A percentile compares a stretch with the other conserved stretches of the same genome.
phyloP scores from a whole-genome alignment of 2,329 filamentous ascomycete species.

The Alternaria sp. region DNA sequence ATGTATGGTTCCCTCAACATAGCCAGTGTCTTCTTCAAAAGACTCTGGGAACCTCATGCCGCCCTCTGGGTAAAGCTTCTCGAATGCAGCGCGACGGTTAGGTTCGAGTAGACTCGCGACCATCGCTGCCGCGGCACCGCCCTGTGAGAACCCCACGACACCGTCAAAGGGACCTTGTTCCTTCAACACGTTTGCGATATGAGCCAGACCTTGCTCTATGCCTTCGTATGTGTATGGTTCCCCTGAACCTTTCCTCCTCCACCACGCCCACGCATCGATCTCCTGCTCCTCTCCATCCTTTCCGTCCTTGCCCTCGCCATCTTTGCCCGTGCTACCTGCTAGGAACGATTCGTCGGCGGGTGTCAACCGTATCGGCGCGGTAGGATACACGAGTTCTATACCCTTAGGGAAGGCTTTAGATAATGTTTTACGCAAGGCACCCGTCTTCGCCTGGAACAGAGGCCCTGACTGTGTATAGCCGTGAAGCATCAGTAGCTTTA shows the following conservation, averaged over 20 bases:
- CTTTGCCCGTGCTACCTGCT: constrained; percentile 31
- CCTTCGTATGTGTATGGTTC: constrained; percentile 68
- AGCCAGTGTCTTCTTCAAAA: constrained; percentile 44
- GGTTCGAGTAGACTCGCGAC: constrained; percentile 76
- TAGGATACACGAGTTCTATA: constrained; percentile 59
- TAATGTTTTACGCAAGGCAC: constrained; percentile 83
- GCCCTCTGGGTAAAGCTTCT: constrained; percentile 46
- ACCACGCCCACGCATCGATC: constrained; percentile 84
- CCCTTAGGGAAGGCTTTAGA: constrained; percentile 72
- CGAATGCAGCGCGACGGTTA: constrained; percentile 60
- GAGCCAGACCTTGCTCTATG: constrained; percentile 72
- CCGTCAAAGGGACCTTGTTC: constrained; percentile 49
- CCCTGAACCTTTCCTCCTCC: constrained; percentile 68
- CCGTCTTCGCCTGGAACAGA: constrained; percentile 87
- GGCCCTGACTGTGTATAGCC: constrained; percentile 91
- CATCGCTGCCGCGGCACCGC: constrained; percentile 70
- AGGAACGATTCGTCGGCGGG: constrained; percentile 64
- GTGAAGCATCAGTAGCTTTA: constrained; percentile 62
- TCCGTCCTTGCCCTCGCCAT: constrained; percentile 18
- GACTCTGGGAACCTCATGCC: constrained; percentile 63
- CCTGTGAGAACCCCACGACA: constrained; percentile 50
- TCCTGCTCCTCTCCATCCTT: constrained; percentile 60
- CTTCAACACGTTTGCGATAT: constrained; percentile 61
- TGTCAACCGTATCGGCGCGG: constrained; percentile 55
- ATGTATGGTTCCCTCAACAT: constrained; percentile 53